phyloP scores from a whole-genome alignment of 1,284 basidiomycete genomes.

The Sporisorium reilianum region DNA sequence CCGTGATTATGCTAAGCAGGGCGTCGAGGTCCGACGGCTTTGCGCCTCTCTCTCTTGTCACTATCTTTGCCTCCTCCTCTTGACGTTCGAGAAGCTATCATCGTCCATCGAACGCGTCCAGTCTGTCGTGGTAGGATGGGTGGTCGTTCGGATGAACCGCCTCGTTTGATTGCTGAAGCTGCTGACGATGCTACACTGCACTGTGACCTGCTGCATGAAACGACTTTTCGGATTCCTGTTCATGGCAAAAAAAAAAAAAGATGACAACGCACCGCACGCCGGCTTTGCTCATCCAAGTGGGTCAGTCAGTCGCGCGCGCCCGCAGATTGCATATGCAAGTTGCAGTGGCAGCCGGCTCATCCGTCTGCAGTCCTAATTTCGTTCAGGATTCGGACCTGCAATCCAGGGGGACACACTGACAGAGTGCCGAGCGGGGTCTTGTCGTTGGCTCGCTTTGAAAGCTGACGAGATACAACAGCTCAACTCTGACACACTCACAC shows the following conservation, averaged over 20 bases:
- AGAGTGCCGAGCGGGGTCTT: neutral
- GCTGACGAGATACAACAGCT: slow-evolving; percentile 11
- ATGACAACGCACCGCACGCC: slow-evolving; percentile 12
- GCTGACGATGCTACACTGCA: neutral
- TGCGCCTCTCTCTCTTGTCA: neutral
- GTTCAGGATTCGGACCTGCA: neutral
- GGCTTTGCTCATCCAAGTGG: slow-evolving; percentile 23
- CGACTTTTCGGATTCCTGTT: neutral
- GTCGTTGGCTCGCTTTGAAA: neutral
- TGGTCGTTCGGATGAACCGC: neutral
- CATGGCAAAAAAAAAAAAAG: neutral
- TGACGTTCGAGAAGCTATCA: no score
- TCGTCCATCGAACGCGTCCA: neutral
- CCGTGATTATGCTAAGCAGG: slow-evolving; percentile 37
- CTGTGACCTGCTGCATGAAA: neutral
- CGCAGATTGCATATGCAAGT: no score
- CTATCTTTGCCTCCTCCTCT: neutral
- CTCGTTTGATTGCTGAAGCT: no score
- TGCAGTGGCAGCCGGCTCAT: neutral
- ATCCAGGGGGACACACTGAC: neutral
- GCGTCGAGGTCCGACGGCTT: slow-evolving; percentile 12
- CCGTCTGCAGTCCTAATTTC: neutral
- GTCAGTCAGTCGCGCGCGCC: neutral
- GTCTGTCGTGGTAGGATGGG: no score
- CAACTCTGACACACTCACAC: no score